Evolutionary conservation across 768 basidiomycete species (phyloP).

Genomic region (Mycena latifolia): DNA sequence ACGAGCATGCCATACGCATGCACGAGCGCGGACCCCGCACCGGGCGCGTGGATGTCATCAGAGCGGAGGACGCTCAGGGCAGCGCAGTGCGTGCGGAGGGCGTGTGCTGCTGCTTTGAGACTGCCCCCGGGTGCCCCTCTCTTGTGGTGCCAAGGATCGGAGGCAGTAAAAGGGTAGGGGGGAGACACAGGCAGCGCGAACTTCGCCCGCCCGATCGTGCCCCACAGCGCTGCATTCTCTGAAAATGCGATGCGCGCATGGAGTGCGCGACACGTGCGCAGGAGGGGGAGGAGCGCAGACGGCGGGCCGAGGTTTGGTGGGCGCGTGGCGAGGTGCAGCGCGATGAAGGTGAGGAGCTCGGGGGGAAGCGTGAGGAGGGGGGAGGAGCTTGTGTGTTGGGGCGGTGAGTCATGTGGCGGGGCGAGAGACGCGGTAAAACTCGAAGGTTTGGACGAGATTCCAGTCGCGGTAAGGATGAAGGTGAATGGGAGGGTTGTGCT

Average conservation of each 20-base stretch:
- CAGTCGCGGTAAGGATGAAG: too few relatives aligned
- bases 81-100: not conserved
- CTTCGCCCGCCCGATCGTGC: conserved; percentile 10
- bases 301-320: conserved; percentile 34
- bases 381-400: too few relatives aligned
- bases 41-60: not conserved
- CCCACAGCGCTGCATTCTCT: conserved; percentile 4
- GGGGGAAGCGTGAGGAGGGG: conserved; percentile 14
- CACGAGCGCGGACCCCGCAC: not conserved
- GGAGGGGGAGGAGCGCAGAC: conserved; percentile 29
- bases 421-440: too few relatives aligned
- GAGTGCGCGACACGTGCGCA: conserved; percentile 3
- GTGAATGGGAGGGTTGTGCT: too few relatives aligned
- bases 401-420: too few relatives aligned
- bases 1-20: not conserved
- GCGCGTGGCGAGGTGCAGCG: conserved; percentile 27
- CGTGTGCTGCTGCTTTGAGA: not conserved
- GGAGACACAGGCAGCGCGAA: not conserved
- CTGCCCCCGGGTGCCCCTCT: too few relatives aligned
- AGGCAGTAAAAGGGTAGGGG: not conserved
- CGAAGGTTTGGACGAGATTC: too few relatives aligned
- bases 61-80: not conserved
- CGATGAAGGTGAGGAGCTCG: conserved; percentile 19
- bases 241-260: not conserved
- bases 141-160: too few relatives aligned